A percentile compares a stretch with the other conserved stretches of the same genome.
Evolutionary conservation across 805 yeast genomes (phyloP).

Genomic region (Saccharomycopsis amapae): DNA sequence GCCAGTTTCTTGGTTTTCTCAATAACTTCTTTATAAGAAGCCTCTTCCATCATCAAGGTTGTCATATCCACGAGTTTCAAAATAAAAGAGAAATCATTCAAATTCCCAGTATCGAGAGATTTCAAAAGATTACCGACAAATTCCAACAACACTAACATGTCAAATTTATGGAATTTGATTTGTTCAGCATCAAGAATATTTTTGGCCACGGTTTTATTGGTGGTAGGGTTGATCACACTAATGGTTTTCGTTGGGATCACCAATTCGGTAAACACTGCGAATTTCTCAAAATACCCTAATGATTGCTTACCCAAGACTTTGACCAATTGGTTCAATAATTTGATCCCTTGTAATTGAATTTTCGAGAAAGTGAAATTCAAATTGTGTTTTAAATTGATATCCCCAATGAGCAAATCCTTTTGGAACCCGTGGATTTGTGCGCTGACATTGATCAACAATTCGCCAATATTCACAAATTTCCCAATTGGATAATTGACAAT

Average conservation of each 20-base stretch:
- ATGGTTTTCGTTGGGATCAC: slow-evolving; percentile 21
- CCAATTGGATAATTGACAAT: slow-evolving; percentile 53
- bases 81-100: slow-evolving; percentile 45
- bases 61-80: slow-evolving; percentile 55
- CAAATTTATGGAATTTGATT: slow-evolving; percentile 24
- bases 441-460: slow-evolving; percentile 49
- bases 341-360: slow-evolving; percentile 40
- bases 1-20: slow-evolving; percentile 18
- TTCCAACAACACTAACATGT: slow-evolving; percentile 25
- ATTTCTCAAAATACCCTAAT: slow-evolving; percentile 15
- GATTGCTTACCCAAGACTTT: slow-evolving; percentile 31
- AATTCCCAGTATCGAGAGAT: slow-evolving; percentile 31
- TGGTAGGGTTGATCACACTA: slow-evolving; percentile 7
- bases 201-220: slow-evolving; percentile 11
- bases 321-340: slow-evolving; percentile 29
- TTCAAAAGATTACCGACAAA: slow-evolving; percentile 22
- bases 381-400: slow-evolving; percentile 29
- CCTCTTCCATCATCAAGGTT: slow-evolving; percentile 26
- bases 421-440: slow-evolving; percentile 47
- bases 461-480: slow-evolving; percentile 41
- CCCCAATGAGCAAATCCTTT: slow-evolving; percentile 50
- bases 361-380: slow-evolving; percentile 38
- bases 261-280: slow-evolving; percentile 23
- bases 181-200: slow-evolving; percentile 20
- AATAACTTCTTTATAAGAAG: slow-evolving; percentile 21